phyloP scores from a whole-genome alignment of 2,329 filamentous ascomycete genomes.

The Paracamarosporium sp. region DNA sequence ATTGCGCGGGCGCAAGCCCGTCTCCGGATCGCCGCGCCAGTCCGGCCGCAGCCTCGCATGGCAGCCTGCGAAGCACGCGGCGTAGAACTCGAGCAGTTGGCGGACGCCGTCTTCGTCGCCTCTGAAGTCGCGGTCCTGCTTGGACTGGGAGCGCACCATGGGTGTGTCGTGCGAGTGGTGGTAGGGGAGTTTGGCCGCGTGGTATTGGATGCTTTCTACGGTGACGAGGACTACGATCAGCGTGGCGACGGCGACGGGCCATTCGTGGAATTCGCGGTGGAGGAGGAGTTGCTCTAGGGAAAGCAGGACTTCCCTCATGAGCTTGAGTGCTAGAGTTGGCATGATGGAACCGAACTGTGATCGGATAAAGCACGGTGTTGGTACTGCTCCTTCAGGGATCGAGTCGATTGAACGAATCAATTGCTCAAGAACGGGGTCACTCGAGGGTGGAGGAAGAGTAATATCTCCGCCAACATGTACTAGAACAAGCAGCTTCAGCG shows the following conservation, averaged over 20 bases:
- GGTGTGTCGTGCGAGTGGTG: constrained; percentile 26
- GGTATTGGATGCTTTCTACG: constrained; percentile 48
- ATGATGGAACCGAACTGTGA: constrained; percentile 45
- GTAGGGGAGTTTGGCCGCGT: constrained; percentile 44
- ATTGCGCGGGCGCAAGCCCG: background rate
- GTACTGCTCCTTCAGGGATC: constrained; percentile 15
- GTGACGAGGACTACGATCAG: constrained; percentile 45
- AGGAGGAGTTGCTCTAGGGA: constrained; percentile 39
- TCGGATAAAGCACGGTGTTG: constrained; percentile 49
- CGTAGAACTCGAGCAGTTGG: constrained; percentile 40
- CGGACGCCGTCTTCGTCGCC: constrained; percentile 36
- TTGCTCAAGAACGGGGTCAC: constrained; percentile 20
- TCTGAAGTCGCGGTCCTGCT: constrained; percentile 12
- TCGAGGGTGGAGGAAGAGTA: constrained; percentile 30
- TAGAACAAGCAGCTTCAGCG: constrained; percentile 47
- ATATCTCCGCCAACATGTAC: constrained; percentile 48
- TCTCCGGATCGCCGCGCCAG: constrained; percentile 34
- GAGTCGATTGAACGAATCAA: constrained; percentile 28
- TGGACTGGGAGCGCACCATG: background rate
- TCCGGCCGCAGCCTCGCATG: constrained; percentile 37
- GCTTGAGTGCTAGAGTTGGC: constrained; percentile 35
- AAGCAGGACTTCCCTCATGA: constrained; percentile 43
- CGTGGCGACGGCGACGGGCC: constrained; percentile 41
- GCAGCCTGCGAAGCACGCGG: constrained; percentile 40
- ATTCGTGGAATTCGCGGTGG: constrained; percentile 36